Conservation (phyloP, 2,329 filamentous ascomycete genomes). For the Colletotrichum sp. region DNA sequence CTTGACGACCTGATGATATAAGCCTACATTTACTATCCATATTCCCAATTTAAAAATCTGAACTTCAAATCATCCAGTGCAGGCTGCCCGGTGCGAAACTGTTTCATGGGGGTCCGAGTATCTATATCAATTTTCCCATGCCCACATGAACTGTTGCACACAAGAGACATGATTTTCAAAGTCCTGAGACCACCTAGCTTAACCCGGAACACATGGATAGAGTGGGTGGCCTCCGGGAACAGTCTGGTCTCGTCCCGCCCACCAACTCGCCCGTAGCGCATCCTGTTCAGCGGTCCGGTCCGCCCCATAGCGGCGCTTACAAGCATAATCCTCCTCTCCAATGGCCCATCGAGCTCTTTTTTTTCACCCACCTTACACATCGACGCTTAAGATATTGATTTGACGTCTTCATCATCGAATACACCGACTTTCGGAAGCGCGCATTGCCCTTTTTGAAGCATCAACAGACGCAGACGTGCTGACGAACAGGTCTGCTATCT, state of each 20-base stretch:
- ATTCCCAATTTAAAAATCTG: not conserved
- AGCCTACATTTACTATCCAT: not conserved
- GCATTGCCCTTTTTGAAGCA: fast-evolving
- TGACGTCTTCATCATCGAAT: not conserved
- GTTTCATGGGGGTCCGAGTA: not conserved
- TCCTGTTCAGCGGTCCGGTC: slow-evolving; percentile 1
- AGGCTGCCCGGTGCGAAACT: not conserved
- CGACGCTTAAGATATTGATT: not conserved
- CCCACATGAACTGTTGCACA: not conserved
- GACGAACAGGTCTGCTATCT: not conserved
- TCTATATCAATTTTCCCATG: not conserved
- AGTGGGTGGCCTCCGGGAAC: not conserved
- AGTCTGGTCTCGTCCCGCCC: not conserved
- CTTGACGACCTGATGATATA: slow-evolving; percentile 11
- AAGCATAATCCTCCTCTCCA: not conserved
- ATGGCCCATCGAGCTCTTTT: not conserved
- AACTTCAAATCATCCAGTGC: not conserved
- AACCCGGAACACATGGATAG: too few species aligned
- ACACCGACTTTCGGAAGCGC: not conserved
- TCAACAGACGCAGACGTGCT: fast-evolving
- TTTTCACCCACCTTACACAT: not conserved
- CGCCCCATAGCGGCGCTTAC: not conserved
- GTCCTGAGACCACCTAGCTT: not conserved
- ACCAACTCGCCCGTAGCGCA: not conserved
- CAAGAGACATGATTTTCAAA: not conserved